These are phyloP conservation scores for Talaromyces adpressus DNA, from an alignment of 495 filamentous ascomycete species.

Conservation along the genomic window DNA sequence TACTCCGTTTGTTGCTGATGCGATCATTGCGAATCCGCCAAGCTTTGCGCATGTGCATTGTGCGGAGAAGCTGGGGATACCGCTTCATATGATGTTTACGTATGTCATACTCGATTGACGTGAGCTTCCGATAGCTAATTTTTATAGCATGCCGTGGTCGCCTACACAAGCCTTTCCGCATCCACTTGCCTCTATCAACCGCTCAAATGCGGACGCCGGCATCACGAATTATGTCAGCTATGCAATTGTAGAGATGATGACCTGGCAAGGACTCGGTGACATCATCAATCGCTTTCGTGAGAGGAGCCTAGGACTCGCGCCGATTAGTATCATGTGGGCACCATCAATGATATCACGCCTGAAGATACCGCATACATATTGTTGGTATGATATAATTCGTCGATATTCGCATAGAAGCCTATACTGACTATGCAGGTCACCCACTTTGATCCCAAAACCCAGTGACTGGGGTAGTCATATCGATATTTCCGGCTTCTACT, in stretches of 20 bases:
- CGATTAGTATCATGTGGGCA: slow-evolving; percentile 58
- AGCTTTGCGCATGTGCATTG: slow-evolving; percentile 77
- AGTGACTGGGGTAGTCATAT: slow-evolving; percentile 68
- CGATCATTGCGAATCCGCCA: slow-evolving; percentile 79
- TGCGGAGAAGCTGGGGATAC: slow-evolving; percentile 73
- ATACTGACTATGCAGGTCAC: slow-evolving; percentile 39
- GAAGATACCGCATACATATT: slow-evolving; percentile 69
- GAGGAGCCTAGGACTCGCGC: slow-evolving; percentile 57
- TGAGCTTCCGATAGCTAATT: neutral
- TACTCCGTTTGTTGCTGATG: slow-evolving; percentile 70
- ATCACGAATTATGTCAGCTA: slow-evolving; percentile 71
- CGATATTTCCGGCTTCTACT: slow-evolving; percentile 67
- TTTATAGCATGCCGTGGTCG: slow-evolving; percentile 52
- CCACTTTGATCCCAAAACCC: slow-evolving; percentile 73
- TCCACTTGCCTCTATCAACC: slow-evolving; percentile 47
- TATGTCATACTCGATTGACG: slow-evolving; percentile 21
- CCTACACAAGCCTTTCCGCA: slow-evolving; percentile 47
- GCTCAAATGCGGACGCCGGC: slow-evolving; percentile 43
- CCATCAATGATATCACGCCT: slow-evolving; percentile 57
- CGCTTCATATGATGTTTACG: slow-evolving; percentile 80
- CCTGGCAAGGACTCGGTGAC: slow-evolving; percentile 74
- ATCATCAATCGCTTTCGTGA: slow-evolving; percentile 67
- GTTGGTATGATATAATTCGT: slow-evolving; percentile 45
- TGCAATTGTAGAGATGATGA: slow-evolving; percentile 69
- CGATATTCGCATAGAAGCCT: neutral